Base-by-base conservation (phyloP, 2,329 filamentous ascomycete species). In the Alternaria atra region DNA sequence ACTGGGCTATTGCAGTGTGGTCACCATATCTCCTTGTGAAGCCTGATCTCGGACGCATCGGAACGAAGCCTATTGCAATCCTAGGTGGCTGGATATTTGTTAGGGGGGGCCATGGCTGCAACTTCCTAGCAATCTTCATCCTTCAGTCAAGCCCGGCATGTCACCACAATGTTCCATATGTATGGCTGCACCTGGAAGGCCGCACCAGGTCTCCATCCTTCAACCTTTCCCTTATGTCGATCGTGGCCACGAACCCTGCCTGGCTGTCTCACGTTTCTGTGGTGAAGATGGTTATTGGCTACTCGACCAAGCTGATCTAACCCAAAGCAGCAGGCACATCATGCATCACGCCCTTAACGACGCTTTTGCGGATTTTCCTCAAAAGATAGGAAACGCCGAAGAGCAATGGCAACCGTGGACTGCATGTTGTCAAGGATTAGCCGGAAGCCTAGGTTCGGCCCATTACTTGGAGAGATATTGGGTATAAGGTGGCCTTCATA, bases 251-350 rank as follows among this genome's bases (percentile, higher is more conserved):
- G 9, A 52, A 42, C 27, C 46, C 20, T 51, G 30, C 27, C n/a
- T 5, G 29, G 52, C n/a, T n/a, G 61, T 70, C 61, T 68, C 67
- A 71, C 68, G 68, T 71, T 70, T 46, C 29, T 2, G 25, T 23
- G n/a, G 25, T n/a, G n/a, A 7, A 13, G n/a, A 27, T 32, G 35
- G 10, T 61, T 53, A 68, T 70, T 71, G 65, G 69, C 23, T 23
- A 3, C 9, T 20, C 15, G 13, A 17, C 10, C 39, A 44, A n/a
- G 25, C 13, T 30, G 60, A 25, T 17, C 52, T 61, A 60, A 59
- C 65, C 54, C 47, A 52, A 56, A 61, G 64, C 51, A 37, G 65
- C 61, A 64, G 61, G 63, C 58, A 60, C 35, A 23, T 40, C 46
- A 57, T 51, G 39, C 29, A 46, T 54, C 34, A 9, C 29, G 29